Base-by-base conservation (phyloP, 495 filamentous ascomycete species). In the Penicillium bovifimosum region DNA sequence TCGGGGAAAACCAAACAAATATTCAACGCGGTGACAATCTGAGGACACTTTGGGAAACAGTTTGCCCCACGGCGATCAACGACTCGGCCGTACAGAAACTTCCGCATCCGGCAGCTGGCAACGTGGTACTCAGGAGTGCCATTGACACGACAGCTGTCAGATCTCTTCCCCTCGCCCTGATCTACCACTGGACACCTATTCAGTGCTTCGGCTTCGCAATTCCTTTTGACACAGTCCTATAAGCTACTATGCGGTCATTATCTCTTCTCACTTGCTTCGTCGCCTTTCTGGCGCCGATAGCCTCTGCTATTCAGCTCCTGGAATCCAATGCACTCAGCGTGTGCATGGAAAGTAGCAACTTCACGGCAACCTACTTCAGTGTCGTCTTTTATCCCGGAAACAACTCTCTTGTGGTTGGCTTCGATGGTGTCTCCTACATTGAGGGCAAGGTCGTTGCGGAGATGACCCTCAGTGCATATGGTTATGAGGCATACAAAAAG, bases 371-470 rank as follows among this genome's bases (percentile, higher is more conserved):
- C 56, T 76, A 91, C 24, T 93, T 95, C 76, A 84, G 86, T 48
- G 86, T 93, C 66, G 73, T 76, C 48, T 93, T 88, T 70, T 89
- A 85, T 3, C 88, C 90, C 10, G 74, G 81, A 57, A 88, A 93
- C 69, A 79, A 76, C 47, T 82, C 84, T 5, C 76, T 92, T 34
- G 64, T 74, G 41, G 81, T 96, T 62, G 80, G 86, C 61, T 84
- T 98, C 67, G 77, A 87, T 59, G 91, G 88, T 52, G 83, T 88
- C 2, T 95, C 93, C 3, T 82, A 86, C 3, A 90, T 98, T 52
- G 80, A 86, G 50, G 91, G 91, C 50, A 86, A 88, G 71, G 88
- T 98, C 43, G 77, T 79, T 17, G 91, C 91, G 43, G 85, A 90
- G 34, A 63, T 97, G 49, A 69, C 79, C 26, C 77, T 96, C 48